These are phyloP conservation scores for Nematocida major DNA, from an alignment of 371 early-diverging fungal genomes.

Conservation along the genomic window DNA sequence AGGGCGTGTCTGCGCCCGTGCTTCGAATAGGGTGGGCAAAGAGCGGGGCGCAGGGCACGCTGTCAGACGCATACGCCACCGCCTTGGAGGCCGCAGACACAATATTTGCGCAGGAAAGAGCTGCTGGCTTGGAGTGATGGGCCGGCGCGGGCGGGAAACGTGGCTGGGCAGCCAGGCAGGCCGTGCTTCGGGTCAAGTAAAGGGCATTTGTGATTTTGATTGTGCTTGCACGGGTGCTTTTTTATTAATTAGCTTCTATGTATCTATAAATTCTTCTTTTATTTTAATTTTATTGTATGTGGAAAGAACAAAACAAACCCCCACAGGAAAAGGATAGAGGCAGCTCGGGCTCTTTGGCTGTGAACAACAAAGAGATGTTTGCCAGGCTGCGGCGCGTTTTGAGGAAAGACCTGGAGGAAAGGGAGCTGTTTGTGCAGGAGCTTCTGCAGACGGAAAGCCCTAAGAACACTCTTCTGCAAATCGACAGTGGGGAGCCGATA, in stretches of 20 bases:
- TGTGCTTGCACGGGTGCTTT: no score
- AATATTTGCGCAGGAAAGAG: not conserved
- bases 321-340: conserved; percentile 5
- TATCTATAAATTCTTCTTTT: conserved; percentile 37
- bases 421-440: not conserved
- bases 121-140: not conserved
- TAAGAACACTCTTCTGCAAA: conserved; percentile 21
- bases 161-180: no score
- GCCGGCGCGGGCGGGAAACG: no score
- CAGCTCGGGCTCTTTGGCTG: not conserved
- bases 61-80: not conserved
- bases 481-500: conserved; percentile 22
- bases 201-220: no score
- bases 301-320: conserved; percentile 37
- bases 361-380: conserved; percentile 4
- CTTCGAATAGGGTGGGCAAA: conserved; percentile 28
- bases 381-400: not conserved
- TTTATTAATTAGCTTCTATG: no score
- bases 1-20: conserved; percentile 22
- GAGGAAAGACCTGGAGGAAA: not conserved
- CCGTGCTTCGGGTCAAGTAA: no score
- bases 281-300: conserved; percentile 46
- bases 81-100: not conserved
- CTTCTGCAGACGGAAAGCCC: not conserved
- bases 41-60: not conserved